phyloP scores from a whole-genome alignment of 208 protist genomes.

The Blastocrithidia nonstop region DNA sequence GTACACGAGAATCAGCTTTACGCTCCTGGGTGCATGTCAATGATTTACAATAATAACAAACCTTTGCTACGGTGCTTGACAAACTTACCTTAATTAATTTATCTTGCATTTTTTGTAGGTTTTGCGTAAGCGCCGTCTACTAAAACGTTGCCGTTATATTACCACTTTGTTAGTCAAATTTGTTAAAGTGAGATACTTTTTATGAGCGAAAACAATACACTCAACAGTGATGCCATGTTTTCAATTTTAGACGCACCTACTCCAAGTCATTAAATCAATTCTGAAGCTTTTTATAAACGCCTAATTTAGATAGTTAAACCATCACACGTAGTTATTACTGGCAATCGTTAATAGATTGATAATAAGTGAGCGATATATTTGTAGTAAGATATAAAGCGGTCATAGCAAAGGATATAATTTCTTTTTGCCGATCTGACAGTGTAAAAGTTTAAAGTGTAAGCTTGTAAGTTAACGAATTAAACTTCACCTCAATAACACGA shows the following conservation, averaged over 20 bases:
- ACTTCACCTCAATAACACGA: no score
- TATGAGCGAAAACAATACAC: conserved; percentile 17
- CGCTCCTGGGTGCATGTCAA: conserved; percentile 45
- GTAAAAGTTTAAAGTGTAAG: no score
- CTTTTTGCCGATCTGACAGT: no score
- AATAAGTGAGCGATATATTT: conserved; percentile 54
- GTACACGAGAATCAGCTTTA: conserved; percentile 50
- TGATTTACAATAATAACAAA: conserved; percentile 13
- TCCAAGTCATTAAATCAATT: conserved; percentile 27
- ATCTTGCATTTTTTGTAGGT: conserved; percentile 42
- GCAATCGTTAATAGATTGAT: conserved; percentile 15
- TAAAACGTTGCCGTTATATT: conserved; percentile 13
- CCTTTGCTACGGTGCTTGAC: conserved; percentile 32
- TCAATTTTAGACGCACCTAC: conserved; percentile 59
- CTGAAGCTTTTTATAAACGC: conserved; percentile 54
- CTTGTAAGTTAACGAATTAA: no score
- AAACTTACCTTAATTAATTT: conserved; percentile 17
- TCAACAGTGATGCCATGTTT: conserved; percentile 11
- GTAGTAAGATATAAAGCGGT: conserved; percentile 61
- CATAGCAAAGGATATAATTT: no score
- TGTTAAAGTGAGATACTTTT: conserved; percentile 20
- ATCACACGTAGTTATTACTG: conserved; percentile 59
- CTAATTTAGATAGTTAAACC: conserved; percentile 50
- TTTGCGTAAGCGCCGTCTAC: conserved; percentile 18
- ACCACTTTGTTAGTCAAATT: conserved; percentile 51